A percentile compares a stretch with the other conserved stretches of the same genome.
phyloP scores from a whole-genome alignment of 2,329 filamentous ascomycete genomes.

The Sporothrix humicola region DNA sequence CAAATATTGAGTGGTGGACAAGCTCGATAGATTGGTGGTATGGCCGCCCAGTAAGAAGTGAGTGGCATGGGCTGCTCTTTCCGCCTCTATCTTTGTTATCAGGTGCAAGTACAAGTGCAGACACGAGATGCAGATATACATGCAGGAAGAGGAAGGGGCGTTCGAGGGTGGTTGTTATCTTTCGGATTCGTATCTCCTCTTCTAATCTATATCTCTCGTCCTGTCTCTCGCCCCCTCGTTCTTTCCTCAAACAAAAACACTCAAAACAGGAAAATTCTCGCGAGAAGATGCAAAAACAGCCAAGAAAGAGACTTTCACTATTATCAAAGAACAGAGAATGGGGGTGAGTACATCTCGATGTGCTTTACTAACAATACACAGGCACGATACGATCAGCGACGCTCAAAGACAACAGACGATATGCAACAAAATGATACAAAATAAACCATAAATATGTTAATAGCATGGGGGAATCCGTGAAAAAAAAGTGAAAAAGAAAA shows the following conservation, averaged over 20 bases:
- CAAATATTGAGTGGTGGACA: not conserved
- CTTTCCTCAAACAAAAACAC: not conserved
- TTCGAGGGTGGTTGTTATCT: not conserved
- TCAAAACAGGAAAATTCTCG: not conserved
- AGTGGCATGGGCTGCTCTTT: not conserved
- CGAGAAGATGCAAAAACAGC: not conserved
- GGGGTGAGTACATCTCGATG: too few species aligned
- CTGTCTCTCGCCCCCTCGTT: not conserved
- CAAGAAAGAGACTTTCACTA: not conserved
- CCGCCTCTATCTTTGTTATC: conserved; percentile 19
- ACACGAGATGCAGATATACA: not conserved
- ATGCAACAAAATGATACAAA: not conserved
- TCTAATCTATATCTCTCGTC: conserved; percentile 8
- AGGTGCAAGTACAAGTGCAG: not conserved
- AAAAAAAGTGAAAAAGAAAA: conserved; percentile 7
- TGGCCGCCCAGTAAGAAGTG: not conserved
- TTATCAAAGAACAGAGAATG: too few species aligned
- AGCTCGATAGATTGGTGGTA: not conserved
- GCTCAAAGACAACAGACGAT: not conserved
- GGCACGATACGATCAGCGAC: not conserved
- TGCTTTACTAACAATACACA: too few species aligned
- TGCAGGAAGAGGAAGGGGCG: conserved; percentile 15
- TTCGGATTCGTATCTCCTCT: not conserved
- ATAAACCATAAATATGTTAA: not conserved
- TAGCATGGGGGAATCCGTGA: conserved; percentile 13